phyloP scores from a whole-genome alignment of 306 rosid genomes.

The Medicago truncatula region MtrunA17r5.0-ANR NC_053043.1:3147001-3147500 shows the following conservation, averaged over 20 bases:
- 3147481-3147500: neutral
- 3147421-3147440: neutral
- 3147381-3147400: conserved; percentile 12
- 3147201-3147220: no score
- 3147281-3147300: neutral
- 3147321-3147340: neutral
- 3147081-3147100: neutral
- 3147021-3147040: conserved; percentile 37
- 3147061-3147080: neutral
- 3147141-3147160: neutral
- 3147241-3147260: conserved; percentile 49
- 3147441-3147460: neutral
- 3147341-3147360: conserved; percentile 13
- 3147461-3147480: neutral
- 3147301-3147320: neutral
- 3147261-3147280: neutral
- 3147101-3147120: neutral
- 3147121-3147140: no score
- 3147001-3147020: neutral
- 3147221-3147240: no score
- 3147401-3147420: conserved; percentile 1
- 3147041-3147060: conserved; percentile 30
- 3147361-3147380: conserved; percentile 21
- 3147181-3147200: neutral
- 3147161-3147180: neutral